Conservation (phyloP, 2,329 filamentous ascomycete species). For the Stagonosporopsis chrysanthemi region DNA sequence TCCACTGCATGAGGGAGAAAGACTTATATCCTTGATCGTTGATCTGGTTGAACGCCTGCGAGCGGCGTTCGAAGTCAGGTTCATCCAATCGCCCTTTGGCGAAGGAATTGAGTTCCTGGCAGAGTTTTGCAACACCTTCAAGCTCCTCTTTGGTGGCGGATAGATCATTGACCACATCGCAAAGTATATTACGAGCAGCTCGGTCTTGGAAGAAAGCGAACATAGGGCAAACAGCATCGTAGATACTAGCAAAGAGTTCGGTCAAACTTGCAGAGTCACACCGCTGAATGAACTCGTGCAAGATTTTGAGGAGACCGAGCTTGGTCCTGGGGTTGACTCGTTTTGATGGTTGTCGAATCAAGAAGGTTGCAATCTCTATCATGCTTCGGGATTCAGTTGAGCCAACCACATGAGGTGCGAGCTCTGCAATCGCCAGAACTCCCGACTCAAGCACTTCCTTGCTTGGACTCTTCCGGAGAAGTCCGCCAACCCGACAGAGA, state of each 20-base stretch:
- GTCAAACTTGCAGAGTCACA: slow-evolving; percentile 64
- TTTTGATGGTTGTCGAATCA: slow-evolving; percentile 84
- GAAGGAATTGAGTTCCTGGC: slow-evolving; percentile 81
- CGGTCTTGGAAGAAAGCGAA: slow-evolving; percentile 92
- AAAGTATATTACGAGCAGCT: slow-evolving; percentile 75
- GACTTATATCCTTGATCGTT: slow-evolving; percentile 66
- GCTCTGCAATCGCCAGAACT: slow-evolving; percentile 78
- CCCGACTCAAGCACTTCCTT: slow-evolving; percentile 80
- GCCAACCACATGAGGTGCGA: slow-evolving; percentile 59
- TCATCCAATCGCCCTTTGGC: slow-evolving; percentile 77
- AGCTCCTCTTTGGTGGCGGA: slow-evolving; percentile 69
- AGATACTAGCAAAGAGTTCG: slow-evolving; percentile 70
- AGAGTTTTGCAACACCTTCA: slow-evolving; percentile 71
- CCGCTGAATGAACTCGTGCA: slow-evolving; percentile 80
- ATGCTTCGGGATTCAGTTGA: slow-evolving; percentile 73
- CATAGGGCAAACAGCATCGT: slow-evolving; percentile 76
- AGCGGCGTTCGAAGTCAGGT: slow-evolving; percentile 83
- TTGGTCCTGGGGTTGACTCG: slow-evolving; percentile 85
- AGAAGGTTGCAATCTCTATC: slow-evolving; percentile 78
- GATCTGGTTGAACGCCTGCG: slow-evolving; percentile 77
- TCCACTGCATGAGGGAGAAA: slow-evolving; percentile 79
- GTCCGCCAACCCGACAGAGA: slow-evolving; percentile 60
- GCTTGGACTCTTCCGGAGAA: slow-evolving; percentile 66
- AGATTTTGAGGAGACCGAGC: slow-evolving; percentile 76
- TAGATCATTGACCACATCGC: slow-evolving; percentile 75